phyloP scores from a whole-genome alignment of 2,329 filamentous ascomycete species.

The Monosporascus ibericus region DNA sequence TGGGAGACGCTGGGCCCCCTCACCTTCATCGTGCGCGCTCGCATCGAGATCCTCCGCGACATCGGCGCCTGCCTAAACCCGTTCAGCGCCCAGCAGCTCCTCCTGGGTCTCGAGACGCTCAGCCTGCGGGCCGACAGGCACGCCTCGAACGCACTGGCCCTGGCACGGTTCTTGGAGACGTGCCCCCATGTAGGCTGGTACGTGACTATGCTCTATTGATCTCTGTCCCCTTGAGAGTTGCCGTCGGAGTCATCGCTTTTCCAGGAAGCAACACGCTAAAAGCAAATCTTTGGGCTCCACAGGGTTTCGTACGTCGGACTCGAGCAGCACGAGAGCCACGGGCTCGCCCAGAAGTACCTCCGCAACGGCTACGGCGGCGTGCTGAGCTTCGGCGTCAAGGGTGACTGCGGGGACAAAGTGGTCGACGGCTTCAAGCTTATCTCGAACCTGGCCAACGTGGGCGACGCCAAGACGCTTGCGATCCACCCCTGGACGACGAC shows the following conservation, averaged over 20 bases:
- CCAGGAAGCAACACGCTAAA: no score
- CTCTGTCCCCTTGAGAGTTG: no score
- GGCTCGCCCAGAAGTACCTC: slow-evolving; percentile 62
- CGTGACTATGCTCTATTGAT: no score
- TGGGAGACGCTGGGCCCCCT: slow-evolving; percentile 63
- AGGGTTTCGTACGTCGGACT: slow-evolving; percentile 63
- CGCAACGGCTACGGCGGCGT: slow-evolving; percentile 65
- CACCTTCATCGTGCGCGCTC: slow-evolving; percentile 59
- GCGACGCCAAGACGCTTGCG: slow-evolving; percentile 66
- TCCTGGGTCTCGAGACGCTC: slow-evolving; percentile 65
- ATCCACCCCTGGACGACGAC: slow-evolving; percentile 70
- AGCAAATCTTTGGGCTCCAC: no score
- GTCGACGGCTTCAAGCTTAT: slow-evolving; percentile 69
- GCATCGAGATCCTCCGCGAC: slow-evolving; percentile 66
- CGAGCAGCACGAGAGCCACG: slow-evolving; percentile 57
- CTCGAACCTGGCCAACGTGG: slow-evolving; percentile 68
- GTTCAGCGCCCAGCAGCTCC: slow-evolving; percentile 65
- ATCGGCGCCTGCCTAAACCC: slow-evolving; percentile 62
- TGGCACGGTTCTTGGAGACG: slow-evolving; percentile 63
- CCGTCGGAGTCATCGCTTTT: no score
- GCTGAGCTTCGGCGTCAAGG: slow-evolving; percentile 55
- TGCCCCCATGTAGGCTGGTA: slow-evolving; percentile 62
- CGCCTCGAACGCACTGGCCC: slow-evolving; percentile 56
- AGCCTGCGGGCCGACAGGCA: slow-evolving; percentile 61
- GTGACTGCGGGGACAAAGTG: slow-evolving; percentile 28